phyloP scores from a whole-genome alignment of 2,329 filamentous ascomycete genomes.

The Fusarium tjaetaba region DNA sequence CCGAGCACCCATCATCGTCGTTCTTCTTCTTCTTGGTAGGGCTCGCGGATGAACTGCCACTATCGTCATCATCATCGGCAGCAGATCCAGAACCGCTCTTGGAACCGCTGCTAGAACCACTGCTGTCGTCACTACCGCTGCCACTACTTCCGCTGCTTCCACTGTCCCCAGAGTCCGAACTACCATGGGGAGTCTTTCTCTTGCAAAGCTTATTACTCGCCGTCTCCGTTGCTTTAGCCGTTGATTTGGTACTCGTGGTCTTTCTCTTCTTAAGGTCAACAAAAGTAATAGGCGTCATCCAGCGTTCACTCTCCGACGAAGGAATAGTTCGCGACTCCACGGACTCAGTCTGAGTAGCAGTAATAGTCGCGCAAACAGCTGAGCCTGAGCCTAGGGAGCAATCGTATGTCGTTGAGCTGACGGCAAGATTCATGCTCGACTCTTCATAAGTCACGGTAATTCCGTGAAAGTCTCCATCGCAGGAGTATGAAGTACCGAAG shows the following conservation, averaged over 20 bases:
- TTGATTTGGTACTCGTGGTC: background rate
- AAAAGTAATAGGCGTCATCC: constrained; percentile 39
- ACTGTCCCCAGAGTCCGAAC: background rate
- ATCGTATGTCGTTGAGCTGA: constrained; percentile 33
- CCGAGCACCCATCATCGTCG: constrained; percentile 10
- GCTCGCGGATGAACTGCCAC: background rate
- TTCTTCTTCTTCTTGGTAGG: background rate
- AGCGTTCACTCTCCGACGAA: constrained; percentile 15
- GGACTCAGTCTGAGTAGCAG: background rate
- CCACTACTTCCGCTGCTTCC: background rate
- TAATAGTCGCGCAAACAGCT: constrained; percentile 24
- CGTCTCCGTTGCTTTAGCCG: background rate
- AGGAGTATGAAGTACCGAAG: constrained; percentile 27
- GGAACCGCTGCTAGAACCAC: background rate
- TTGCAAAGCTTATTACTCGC: constrained; percentile 7
- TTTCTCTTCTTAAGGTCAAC: constrained; percentile 22
- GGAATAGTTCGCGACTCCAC: constrained; percentile 4
- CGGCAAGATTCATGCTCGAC: constrained; percentile 18
- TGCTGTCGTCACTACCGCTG: background rate
- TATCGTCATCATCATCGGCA: background rate
- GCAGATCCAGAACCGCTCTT: background rate
- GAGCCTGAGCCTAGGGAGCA: constrained; percentile 13
- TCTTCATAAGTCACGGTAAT: constrained; percentile 35
- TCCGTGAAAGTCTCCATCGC: constrained; percentile 35
- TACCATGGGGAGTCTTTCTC: background rate